These are phyloP conservation scores for Talaromyces adpressus DNA, from an alignment of 495 filamentous ascomycete genomes.

Conservation along the genomic window DNA sequence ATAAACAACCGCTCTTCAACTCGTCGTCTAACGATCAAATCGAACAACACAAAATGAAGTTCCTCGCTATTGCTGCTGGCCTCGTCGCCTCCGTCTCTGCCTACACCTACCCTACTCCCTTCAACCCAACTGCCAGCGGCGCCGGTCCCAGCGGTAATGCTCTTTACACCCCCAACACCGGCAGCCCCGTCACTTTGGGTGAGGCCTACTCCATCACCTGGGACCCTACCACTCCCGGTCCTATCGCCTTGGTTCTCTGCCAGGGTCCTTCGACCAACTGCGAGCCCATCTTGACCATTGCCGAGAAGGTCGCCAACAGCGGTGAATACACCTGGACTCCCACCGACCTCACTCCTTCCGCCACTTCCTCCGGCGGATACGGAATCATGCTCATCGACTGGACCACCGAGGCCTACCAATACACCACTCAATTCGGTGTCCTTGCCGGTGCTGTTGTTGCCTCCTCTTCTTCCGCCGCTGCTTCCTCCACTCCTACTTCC, in stretches of 20 bases:
- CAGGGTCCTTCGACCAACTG: conserved; percentile 54
- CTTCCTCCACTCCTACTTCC: conserved; percentile 10
- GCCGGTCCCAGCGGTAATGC: conserved; percentile 47
- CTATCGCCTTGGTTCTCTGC: conserved; percentile 56
- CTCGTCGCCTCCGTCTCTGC: conserved; percentile 46
- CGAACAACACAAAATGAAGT: conserved; percentile 39
- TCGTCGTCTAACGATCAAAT: conserved; percentile 13
- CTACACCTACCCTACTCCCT: conserved; percentile 43
- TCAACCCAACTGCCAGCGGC: conserved; percentile 15
- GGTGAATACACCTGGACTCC: conserved; percentile 55
- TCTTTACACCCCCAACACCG: conserved; percentile 43
- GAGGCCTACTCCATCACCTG: conserved; percentile 56
- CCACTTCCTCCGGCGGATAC: conserved; percentile 45
- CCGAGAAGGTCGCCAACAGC: conserved; percentile 48
- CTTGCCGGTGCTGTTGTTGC: conserved; percentile 12
- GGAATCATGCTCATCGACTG: conserved; percentile 61
- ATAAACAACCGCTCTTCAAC: background rate
- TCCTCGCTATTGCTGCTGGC: conserved; percentile 38
- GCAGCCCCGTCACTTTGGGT: conserved; percentile 47
- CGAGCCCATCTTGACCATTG: conserved; percentile 45
- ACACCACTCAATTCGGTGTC: conserved; percentile 63
- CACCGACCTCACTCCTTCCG: conserved; percentile 29
- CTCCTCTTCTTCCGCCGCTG: conserved; percentile 1
- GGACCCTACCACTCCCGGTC: conserved; percentile 37
- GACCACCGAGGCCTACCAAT: conserved; percentile 58